Base-by-base conservation (phyloP, 495 filamentous ascomycete species). In the Penicillium bialowiezense region DNA sequence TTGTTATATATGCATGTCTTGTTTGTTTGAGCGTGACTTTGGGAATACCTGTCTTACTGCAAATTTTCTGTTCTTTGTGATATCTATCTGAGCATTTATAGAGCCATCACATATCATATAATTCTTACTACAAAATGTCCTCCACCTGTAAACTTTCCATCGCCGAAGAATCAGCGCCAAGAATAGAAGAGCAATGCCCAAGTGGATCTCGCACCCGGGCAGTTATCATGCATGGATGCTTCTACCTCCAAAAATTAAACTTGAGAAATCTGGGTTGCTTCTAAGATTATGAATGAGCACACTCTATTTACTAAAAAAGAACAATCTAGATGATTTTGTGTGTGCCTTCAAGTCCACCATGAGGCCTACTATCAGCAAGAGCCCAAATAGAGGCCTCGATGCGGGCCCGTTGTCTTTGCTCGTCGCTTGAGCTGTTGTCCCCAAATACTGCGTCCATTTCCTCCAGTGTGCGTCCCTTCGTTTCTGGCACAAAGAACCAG, bases 391-490 rank as follows among this genome's bases (percentile, higher is more conserved):
- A 31, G 9, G 41, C 36, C 44, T 66, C 63, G 26, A 66, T 64
- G 1, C 54, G 43, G 18, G 50, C 52, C 15, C 58, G 52, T 35
- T 62, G 47, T 19, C 52, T 51, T 43, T 52, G 55, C 44, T 64
- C 63, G 18, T 50, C 29, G 41, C 52, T 50, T 18, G 53, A 55
- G 26, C n/a, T 44, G 13, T 47, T 62, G 38, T 66, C 63, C 29
- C 57, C 59, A 43, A 66, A 66, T 14, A 66, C 55, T 38, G 53
- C 51, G 13, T 79, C 75, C 43, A 79, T 68, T 44, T 79, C 73
- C 48, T 73, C 70, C 40, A 79, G 59, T 1, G 72, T 78, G 28
- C 72, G 61, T 1, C 74, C 77, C 23, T 72, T 75, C 0, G 76
- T 73, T 48, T 77, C 73, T 9, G 71, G 73, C 0, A 76, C 65